Evolutionary conservation across 345 rosid species (phyloP).

Genomic region (Triadica sebifera): DNA sequence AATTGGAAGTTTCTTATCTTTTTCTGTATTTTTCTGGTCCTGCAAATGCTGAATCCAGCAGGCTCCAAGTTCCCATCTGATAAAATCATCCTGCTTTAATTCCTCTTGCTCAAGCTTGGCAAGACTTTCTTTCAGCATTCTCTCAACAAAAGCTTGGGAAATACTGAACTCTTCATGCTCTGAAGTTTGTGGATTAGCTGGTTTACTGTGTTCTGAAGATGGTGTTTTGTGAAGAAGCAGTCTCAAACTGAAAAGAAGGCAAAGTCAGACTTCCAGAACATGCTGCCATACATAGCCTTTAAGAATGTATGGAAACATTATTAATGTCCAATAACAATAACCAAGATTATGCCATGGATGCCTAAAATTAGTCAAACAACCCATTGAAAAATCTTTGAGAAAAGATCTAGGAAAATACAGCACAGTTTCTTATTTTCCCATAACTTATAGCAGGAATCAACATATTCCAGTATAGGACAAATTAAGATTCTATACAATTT

Average conservation of each 20-base stretch:
- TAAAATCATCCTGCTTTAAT: conserved; percentile 44
- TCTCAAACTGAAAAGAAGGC: conserved; percentile 68
- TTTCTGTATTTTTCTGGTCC: conserved; percentile 81
- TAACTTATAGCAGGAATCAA: neutral
- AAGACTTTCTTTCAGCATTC: conserved; percentile 76
- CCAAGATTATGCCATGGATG: neutral
- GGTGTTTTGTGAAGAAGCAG: conserved; percentile 63
- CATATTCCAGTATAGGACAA: neutral
- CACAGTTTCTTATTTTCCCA: neutral
- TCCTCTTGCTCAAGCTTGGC: conserved; percentile 72
- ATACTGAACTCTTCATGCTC: conserved; percentile 59
- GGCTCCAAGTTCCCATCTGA: conserved; percentile 99
- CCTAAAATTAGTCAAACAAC: neutral
- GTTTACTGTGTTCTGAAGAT: conserved; percentile 51
- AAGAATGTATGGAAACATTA: neutral
- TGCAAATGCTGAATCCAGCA: conserved; percentile 98
- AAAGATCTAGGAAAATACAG: neutral
- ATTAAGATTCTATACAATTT: neutral
- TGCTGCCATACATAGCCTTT: neutral
- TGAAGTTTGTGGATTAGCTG: conserved; percentile 39
- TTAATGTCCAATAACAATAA: neutral
- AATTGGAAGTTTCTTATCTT: conserved; percentile 63
- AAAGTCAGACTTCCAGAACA: conserved; percentile 15
- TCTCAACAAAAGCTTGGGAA: conserved; percentile 60
- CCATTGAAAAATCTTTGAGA: neutral